These are phyloP conservation scores for Neurospora sp. DNA, from an alignment of 495 filamentous ascomycete genomes.

Conservation along the genomic window DNA sequence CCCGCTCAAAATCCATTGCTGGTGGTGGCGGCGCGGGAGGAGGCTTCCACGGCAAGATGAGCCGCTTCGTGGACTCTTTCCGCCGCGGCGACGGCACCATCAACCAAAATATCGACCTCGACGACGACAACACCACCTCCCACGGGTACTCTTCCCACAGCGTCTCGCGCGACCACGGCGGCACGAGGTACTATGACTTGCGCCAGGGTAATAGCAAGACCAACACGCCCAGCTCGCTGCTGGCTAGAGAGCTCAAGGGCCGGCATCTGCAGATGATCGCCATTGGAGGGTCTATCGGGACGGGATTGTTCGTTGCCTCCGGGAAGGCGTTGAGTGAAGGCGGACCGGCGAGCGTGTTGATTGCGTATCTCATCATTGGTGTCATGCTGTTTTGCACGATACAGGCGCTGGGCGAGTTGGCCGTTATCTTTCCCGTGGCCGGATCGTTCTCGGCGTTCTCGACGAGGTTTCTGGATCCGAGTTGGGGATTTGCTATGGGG, in stretches of 20 bases:
- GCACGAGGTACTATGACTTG: conserved; percentile 19
- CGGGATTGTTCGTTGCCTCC: conserved; percentile 84
- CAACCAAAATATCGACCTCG: background rate
- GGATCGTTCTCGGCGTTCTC: conserved; percentile 90
- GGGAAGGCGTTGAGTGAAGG: conserved; percentile 67
- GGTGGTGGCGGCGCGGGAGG: conserved; percentile 2
- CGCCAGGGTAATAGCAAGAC: conserved; percentile 7
- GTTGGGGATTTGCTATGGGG: conserved; percentile 97
- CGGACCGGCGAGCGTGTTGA: conserved; percentile 75
- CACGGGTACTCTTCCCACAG: background rate
- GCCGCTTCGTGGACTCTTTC: conserved; percentile 21
- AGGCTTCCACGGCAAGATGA: conserved; percentile 3
- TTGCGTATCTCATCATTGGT: conserved; percentile 74
- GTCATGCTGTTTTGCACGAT: conserved; percentile 87
- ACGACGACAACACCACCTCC: background rate
- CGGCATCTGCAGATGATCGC: conserved; percentile 95
- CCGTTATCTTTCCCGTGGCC: conserved; percentile 82
- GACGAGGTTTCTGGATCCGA: conserved; percentile 83
- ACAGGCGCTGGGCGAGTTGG: conserved; percentile 87
- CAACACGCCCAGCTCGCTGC: conserved; percentile 20
- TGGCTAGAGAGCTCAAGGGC: conserved; percentile 68
- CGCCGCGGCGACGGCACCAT: conserved; percentile 13
- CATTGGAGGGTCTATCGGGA: conserved; percentile 91
- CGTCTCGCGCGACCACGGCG: conserved; percentile 5
- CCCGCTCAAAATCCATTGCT: background rate